Evolutionary conservation across 805 yeast genomes (phyloP), one percentile per base, ranked within the genome.

Genomic region (Blastobotrys parvus): DNA sequence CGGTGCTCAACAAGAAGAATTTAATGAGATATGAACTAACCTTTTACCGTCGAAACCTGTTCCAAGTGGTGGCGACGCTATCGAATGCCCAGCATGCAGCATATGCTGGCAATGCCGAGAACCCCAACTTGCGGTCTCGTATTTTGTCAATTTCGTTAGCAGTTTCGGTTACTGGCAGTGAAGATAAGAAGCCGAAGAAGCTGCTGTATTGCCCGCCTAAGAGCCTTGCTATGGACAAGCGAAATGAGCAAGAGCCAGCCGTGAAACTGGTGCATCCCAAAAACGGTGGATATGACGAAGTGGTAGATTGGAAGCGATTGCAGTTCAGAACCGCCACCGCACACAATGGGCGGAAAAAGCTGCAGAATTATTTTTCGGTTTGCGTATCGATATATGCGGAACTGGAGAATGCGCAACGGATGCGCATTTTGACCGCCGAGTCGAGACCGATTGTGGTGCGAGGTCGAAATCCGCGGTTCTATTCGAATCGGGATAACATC

Each of bases 401-500:
- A 41, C 50, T 56, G 23, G 60, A 54, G 34, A 55, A 54, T 35
- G 51, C 52, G 10, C 51, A 52, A 42, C 45, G 53, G 7, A 48
- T 49, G 6, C 39, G 46, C 22, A 17, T 48, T 3, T 48, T 50
- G 17, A 44, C 38, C 2, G 46, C 62, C n/a, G 48, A 51, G 31
- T 60, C 68, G 0, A 51, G 69, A 27, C 78, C 78, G 1, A 70
- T 77, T 3, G 72, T 74, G 11, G 82, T 77, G 6, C 58, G 82
- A 47, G 82, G 82, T 2, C 58, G 82, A 41, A 77, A 77, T 50
- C 82, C 82, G 2, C 67, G 75, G n/a, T 77, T 77, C 48, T 77
- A 76, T 51, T 67, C 69, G 27, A 75, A 73, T 44, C 60, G 77
- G 44, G 70, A 73, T 39, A 79, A 75, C 51, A 57, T 74, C 17